Evolutionary conservation across 805 yeast species (phyloP), one percentile per base, ranked within the genome.

Genomic region (Torulaspora franciscae): DNA sequence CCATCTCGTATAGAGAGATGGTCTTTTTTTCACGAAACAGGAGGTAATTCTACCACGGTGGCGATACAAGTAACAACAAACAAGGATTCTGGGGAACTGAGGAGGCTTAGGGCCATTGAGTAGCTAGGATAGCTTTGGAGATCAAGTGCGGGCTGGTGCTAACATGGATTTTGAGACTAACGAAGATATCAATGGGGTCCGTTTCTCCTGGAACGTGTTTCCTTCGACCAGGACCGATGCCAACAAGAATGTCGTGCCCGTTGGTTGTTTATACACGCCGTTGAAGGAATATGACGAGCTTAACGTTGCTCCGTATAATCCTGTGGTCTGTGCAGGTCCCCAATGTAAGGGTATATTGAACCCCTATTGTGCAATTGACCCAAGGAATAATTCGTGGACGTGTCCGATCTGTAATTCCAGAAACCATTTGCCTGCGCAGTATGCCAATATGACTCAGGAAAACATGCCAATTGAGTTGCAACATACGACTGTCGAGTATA

Each of bases 241-340:
- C 14, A 82, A 83, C 57, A 84, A 93, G 55, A 84, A 89, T 59
- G 95, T 91, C 14, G 90, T 93, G 26, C 99, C 99, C 9, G 82
- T 93, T 29, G 95, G 97, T 33, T 83, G 96, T 45, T 70, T 93
- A 50, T 93, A 89, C 72, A 90, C 97, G n/a, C 99, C 99, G 7
- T 75, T 93, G 56, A 80, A 87, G 58, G 79, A 79, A 46, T 78
- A 85, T 54, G 84, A 83, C 48, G 89, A 83, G 51, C 71, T 88
- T 50, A 83, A 87, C 13, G 69, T 85, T 42, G 88, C 91, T 45
- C 78, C 78, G 57, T 88, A 89, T 66, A 96, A 90, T 64, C 97
- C 97, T 9, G 80, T 81, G 41, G 68, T 79, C 34, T 90, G 97
- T 70, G 76, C 89, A 43, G 69, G 74, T 46, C 77, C 81, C 22